phyloP scores from a whole-genome alignment of 768 basidiomycete genomes.

The Hygrophorus pudorinus region DNA sequence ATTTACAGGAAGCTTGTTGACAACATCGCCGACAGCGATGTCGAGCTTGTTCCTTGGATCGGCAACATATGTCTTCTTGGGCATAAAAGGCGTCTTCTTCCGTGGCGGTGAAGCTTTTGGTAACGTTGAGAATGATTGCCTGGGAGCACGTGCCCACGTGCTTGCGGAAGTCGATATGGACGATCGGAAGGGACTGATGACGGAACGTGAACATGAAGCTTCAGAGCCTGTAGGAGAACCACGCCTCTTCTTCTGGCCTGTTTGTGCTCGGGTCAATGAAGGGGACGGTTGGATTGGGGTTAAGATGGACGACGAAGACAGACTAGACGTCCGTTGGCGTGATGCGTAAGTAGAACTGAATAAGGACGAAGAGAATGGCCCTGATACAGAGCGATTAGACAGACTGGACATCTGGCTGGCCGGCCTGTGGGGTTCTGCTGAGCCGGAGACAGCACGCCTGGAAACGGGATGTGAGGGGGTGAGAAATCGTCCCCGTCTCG shows the following conservation, averaged over 20 bases:
- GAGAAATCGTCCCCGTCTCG: conserved; percentile 23
- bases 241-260: conserved; percentile 25
- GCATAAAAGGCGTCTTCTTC: conserved; percentile 25
- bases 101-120: conserved; percentile 38
- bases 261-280: conserved; percentile 33
- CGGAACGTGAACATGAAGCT: conserved; percentile 38
- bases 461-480: conserved; percentile 35
- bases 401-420: conserved; percentile 49
- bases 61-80: conserved; percentile 68
- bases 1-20: conserved; percentile 79
- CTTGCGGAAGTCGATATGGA: conserved; percentile 38
- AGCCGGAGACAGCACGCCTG: conserved; percentile 42
- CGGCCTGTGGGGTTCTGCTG: conserved; percentile 35
- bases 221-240: conserved; percentile 60
- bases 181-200: conserved; percentile 27
- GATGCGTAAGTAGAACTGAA: conserved; percentile 69
- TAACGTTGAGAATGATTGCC: conserved; percentile 44
- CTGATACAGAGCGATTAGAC: conserved; percentile 60
- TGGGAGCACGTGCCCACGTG: conserved; percentile 61
- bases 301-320: conserved; percentile 30
- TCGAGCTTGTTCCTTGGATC: conserved; percentile 90
- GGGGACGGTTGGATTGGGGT: conserved; percentile 22
- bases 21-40: conserved; percentile 84
- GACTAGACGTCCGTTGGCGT: conserved; percentile 71
- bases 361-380: conserved; percentile 37